phyloP scores from a whole-genome alignment of 176 grass and related monocot genomes.

The Carex kokanica region DNA sequence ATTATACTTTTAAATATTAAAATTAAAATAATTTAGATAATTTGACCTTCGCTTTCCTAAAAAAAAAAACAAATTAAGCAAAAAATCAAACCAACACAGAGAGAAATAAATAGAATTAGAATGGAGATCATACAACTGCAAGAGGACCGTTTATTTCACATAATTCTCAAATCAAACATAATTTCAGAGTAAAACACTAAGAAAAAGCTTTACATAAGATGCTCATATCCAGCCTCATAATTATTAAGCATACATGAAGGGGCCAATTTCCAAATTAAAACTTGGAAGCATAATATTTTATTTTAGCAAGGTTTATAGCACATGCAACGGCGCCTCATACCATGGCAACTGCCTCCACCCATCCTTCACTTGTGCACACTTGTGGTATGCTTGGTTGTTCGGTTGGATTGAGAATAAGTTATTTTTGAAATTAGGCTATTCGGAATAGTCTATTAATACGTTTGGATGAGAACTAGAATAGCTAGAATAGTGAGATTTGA shows the following conservation, averaged over 20 bases:
- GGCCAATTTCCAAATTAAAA: not conserved
- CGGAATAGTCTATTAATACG: too few relatives aligned
- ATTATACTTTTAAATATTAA: too few relatives aligned
- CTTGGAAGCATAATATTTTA: not conserved
- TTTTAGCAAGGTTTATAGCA: slow-evolving; percentile 31
- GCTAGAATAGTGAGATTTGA: too few relatives aligned
- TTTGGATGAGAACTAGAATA: too few relatives aligned
- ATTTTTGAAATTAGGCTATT: too few relatives aligned
- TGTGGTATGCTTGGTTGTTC: too few relatives aligned
- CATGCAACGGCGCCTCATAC: slow-evolving; percentile 29
- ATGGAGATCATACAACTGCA: not conserved
- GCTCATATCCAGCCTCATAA: slow-evolving; percentile 11
- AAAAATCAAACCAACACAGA: too few relatives aligned
- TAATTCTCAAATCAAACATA: not conserved
- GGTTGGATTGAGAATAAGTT: too few relatives aligned
- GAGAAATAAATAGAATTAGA: too few relatives aligned
- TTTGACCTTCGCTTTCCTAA: too few relatives aligned
- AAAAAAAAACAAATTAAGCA: too few relatives aligned
- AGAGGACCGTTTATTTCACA: not conserved
- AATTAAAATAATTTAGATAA: too few relatives aligned
- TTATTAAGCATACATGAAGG: not conserved
- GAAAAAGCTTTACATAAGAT: not conserved
- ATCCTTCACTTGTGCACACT: slow-evolving; percentile 30
- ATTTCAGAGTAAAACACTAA: not conserved
- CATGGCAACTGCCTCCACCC: slow-evolving; percentile 21